These are phyloP conservation scores for Glutinoglossum americanum DNA, from an alignment of 495 filamentous ascomycete genomes.

Conservation along the genomic window DNA sequence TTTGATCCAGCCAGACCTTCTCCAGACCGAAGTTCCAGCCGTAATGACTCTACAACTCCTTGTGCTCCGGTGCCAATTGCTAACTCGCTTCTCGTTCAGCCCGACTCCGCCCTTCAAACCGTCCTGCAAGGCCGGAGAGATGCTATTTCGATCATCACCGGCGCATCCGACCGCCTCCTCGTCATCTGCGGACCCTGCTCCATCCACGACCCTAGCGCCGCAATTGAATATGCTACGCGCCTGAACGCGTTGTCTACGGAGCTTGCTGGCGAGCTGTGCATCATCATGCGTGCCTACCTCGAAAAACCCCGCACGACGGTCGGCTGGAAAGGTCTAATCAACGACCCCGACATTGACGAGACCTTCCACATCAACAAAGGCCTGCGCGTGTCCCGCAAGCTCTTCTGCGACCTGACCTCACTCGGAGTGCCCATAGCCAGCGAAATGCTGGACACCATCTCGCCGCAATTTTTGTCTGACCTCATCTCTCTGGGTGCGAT, in stretches of 20 bases:
- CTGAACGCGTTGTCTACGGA: slow-evolving; percentile 53
- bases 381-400: slow-evolving; percentile 61
- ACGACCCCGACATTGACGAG: slow-evolving; percentile 94
- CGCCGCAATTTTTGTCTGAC: slow-evolving; percentile 88
- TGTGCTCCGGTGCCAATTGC: not conserved
- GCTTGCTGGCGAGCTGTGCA: slow-evolving; percentile 61
- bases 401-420: slow-evolving; percentile 76
- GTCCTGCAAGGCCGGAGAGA: slow-evolving; percentile 70
- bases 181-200: slow-evolving; percentile 93
- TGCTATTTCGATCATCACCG: slow-evolving; percentile 63
- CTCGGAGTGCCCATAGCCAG: slow-evolving; percentile 80
- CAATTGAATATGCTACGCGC: slow-evolving; percentile 65
- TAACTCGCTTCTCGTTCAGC: not conserved
- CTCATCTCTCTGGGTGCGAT: slow-evolving; percentile 90
- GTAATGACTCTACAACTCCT: slow-evolving; percentile 28
- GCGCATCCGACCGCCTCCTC: slow-evolving; percentile 61
- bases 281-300: slow-evolving; percentile 97
- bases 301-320: slow-evolving; percentile 99
- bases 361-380: slow-evolving; percentile 99
- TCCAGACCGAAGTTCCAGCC: slow-evolving; percentile 73
- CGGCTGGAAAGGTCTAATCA: slow-evolving; percentile 97
- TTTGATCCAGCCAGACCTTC: slow-evolving; percentile 70
- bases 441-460: slow-evolving; percentile 98
- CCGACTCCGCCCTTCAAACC: slow-evolving; percentile 24
- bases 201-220: slow-evolving; percentile 78